Conservation (phyloP, 768 basidiomycete species). For the Tylopilus balloui region DNA sequence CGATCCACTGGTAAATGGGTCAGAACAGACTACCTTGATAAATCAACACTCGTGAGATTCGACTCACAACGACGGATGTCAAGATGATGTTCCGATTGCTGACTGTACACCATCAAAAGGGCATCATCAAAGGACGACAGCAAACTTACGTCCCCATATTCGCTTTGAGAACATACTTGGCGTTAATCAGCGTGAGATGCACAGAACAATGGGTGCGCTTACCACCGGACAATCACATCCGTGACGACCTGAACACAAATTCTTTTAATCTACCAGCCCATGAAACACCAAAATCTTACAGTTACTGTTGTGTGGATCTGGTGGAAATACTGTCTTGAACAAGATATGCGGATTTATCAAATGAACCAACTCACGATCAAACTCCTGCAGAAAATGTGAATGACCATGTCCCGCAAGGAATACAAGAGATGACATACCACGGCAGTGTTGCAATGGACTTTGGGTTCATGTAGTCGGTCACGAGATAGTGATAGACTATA, state of each 20-base stretch:
- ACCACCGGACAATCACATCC: slow-evolving; percentile 47
- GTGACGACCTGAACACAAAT: slow-evolving; percentile 38
- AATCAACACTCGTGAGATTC: neutral
- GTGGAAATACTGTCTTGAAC: neutral
- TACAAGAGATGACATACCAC: slow-evolving; percentile 35
- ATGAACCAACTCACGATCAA: slow-evolving; percentile 39
- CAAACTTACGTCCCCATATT: slow-evolving; percentile 45
- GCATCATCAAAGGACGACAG: neutral
- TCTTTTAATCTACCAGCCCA: neutral
- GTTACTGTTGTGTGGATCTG: slow-evolving; percentile 55
- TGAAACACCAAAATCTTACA: slow-evolving; percentile 31
- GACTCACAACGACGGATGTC: slow-evolving; percentile 46
- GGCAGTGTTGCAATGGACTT: slow-evolving; percentile 39
- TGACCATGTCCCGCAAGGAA: neutral
- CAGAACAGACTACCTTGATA: neutral
- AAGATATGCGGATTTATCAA: neutral
- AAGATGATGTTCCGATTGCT: slow-evolving; percentile 43
- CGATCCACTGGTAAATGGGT: slow-evolving; percentile 26
- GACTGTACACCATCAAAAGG: slow-evolving; percentile 29
- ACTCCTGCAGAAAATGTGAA: slow-evolving; percentile 36
- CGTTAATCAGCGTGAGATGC: neutral
- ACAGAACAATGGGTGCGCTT: neutral
- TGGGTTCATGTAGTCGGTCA: slow-evolving; percentile 50
- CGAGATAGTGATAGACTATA: slow-evolving; percentile 55
- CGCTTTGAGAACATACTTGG: slow-evolving; percentile 46